Conservation (phyloP, 805 yeast genomes). For the Pichia rugopelliculosa region DNA sequence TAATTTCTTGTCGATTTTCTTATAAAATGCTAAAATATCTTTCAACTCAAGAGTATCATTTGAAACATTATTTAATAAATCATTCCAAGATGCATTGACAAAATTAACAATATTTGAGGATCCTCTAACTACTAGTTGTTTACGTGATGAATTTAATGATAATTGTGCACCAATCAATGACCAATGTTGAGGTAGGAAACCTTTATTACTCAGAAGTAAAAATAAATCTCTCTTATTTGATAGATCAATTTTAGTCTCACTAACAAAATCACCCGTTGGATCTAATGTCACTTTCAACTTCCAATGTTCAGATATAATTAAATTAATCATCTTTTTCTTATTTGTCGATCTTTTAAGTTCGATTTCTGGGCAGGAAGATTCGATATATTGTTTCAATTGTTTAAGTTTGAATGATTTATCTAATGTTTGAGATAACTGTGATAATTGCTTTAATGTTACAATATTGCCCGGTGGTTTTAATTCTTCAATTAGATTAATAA, state of each 20-base stretch:
- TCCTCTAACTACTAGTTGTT: constrained; percentile 25
- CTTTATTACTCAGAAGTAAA: constrained; percentile 26
- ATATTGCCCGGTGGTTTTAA: constrained; percentile 19
- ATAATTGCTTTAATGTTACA: constrained; percentile 19
- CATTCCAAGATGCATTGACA: constrained; percentile 30
- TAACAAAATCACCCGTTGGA: constrained; percentile 8
- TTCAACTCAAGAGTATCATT: constrained; percentile 18
- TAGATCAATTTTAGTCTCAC: constrained; percentile 19
- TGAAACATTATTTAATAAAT: constrained; percentile 23
- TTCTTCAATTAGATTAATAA: constrained; percentile 22
- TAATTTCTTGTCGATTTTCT: constrained; percentile 13
- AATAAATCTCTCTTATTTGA: constrained; percentile 26
- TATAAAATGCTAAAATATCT: constrained; percentile 15
- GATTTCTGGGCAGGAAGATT: constrained; percentile 5
- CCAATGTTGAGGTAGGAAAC: constrained; percentile 29
- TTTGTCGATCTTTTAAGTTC: constrained; percentile 7
- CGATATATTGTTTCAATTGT: constrained; percentile 21
- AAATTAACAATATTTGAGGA: constrained; percentile 22
- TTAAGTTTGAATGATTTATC: constrained; percentile 15
- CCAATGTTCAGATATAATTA: constrained; percentile 23
- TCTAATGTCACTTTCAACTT: constrained; percentile 14
- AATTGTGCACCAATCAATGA: constrained; percentile 29
- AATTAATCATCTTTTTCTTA: constrained; percentile 18
- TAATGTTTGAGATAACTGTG: constrained; percentile 12
- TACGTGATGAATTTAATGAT: constrained; percentile 20